Evolutionary conservation across 768 basidiomycete genomes (phyloP).

Genomic region (Phlebiopsis flavidoalba): DNA sequence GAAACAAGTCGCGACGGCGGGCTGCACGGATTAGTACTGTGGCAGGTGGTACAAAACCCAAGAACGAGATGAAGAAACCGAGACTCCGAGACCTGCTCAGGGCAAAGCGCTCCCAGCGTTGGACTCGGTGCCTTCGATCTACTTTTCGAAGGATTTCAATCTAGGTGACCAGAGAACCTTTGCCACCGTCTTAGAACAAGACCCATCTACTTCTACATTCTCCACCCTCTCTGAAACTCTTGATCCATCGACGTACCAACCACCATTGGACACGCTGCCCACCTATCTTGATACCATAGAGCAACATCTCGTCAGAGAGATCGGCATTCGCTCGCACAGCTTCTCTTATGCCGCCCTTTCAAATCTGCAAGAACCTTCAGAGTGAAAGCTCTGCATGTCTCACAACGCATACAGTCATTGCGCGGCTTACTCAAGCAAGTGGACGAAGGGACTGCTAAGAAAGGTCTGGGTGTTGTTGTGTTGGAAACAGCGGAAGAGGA

Average conservation of each 20-base stretch:
- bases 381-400: slow-evolving; percentile 84
- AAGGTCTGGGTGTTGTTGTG: slow-evolving; percentile 71
- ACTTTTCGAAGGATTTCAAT: slow-evolving; percentile 76
- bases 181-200: slow-evolving; percentile 48
- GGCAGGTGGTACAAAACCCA: not conserved
- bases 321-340: slow-evolving; percentile 82
- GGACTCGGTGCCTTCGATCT: slow-evolving; percentile 71
- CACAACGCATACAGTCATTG: slow-evolving; percentile 63
- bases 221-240: slow-evolving; percentile 23
- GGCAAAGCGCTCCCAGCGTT: slow-evolving; percentile 60
- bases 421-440: slow-evolving; percentile 70
- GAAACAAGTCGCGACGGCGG: slow-evolving; percentile 28
- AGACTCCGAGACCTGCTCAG: slow-evolving; percentile 27
- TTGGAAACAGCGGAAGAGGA: slow-evolving; percentile 56
- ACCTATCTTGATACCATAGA: slow-evolving; percentile 92
- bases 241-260: slow-evolving; percentile 29
- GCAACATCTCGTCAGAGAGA: slow-evolving; percentile 90
- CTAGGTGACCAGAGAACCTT: slow-evolving; percentile 79
- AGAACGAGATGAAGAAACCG: slow-evolving; percentile 13
- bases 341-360: slow-evolving; percentile 95
- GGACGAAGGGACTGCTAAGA: slow-evolving; percentile 70
- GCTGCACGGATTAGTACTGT: slow-evolving; percentile 22
- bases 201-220: slow-evolving; percentile 60
- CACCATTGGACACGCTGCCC: slow-evolving; percentile 84
- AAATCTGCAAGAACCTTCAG: slow-evolving; percentile 89